Conservation (phyloP, 1,139 yeast genomes). For the Kurtzmaniella quercitrusa region DNA sequence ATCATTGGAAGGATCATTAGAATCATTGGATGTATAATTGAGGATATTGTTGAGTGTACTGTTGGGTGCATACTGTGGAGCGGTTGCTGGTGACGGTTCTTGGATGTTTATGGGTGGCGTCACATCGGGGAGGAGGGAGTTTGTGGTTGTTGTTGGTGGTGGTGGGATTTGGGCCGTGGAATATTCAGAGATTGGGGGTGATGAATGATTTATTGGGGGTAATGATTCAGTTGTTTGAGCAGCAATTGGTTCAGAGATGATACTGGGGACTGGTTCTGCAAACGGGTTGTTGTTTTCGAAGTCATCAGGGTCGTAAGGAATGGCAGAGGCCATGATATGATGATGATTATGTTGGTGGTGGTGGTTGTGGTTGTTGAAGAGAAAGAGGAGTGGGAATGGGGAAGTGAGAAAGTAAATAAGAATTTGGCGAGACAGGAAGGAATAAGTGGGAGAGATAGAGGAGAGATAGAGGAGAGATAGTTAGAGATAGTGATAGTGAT, state of each 20-base stretch:
- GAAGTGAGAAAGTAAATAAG: neutral
- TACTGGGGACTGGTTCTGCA: conserved; percentile 26
- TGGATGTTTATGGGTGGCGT: conserved; percentile 1
- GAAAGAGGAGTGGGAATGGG: neutral
- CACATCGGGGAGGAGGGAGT: neutral
- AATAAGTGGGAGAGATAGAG: too few relatives aligned
- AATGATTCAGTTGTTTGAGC: neutral
- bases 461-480: too few relatives aligned
- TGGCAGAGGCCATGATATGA: conserved; percentile 45
- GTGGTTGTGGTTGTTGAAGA: neutral
- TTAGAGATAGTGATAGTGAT: too few relatives aligned
- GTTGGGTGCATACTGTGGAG: conserved; percentile 8
- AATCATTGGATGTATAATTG: too few relatives aligned
- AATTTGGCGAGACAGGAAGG: too few relatives aligned
- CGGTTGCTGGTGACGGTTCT: conserved; percentile 1
- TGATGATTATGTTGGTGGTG: neutral
- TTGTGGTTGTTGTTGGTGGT: too few relatives aligned
- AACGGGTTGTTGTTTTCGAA: conserved; percentile 66
- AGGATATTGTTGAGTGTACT: too few relatives aligned
- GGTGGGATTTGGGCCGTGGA: too few relatives aligned
- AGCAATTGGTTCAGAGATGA: neutral
- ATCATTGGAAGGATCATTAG: too few relatives aligned
- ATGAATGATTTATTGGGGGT: too few relatives aligned
- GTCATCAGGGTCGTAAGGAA: conserved; percentile 63
- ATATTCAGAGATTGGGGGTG: too few relatives aligned